Evolutionary conservation across 306 rosid genomes (phyloP), one percentile per base, ranked within the genome.

Genomic region (Echinosophora koreensis): DNA sequence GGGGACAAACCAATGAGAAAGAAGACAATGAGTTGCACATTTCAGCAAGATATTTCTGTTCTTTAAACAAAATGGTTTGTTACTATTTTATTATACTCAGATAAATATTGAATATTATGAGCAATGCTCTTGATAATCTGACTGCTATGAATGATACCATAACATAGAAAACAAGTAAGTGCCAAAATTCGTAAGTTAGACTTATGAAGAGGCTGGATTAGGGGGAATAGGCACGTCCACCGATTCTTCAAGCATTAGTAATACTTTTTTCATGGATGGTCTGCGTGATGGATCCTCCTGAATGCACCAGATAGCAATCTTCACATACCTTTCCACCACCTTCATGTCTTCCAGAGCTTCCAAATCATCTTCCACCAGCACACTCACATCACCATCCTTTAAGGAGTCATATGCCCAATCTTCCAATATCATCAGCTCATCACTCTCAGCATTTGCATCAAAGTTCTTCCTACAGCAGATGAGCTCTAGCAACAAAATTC

Each of bases 401-500:
- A 32, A 73, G 56, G 75, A 80, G 13, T 80, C 75, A 22, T 18
- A 55, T 30, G 65, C 74, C 70, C 55, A 80, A 10, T 65, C 75
- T 1, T 16, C 35, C 14, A 80, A 27, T 32, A 65, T 44, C n/a
- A 65, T 32, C 58, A 64, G 17, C 4, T 80, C 32, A 54, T 63
- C 61, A 10, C 44, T n/a, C 44, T 70, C 30, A 34, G 5, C 12
- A 30, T 72, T 41, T 50, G 27, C 50, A 2, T 73, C 62, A 4
- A 64, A 73, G 46, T 2, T 46, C 49, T 38, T 73, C 34, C 74
- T 34, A 61, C 80, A 52, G 18, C 66, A 64, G 1, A 65, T 77
- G 42, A 77, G 66, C 47, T 77, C 81, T 9, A 77, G 16, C 37
- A 77, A 66, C 74, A 77, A n/a, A 51, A 77, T 37, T 54, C 81